These are phyloP conservation scores for Dendrothele bispora DNA, from an alignment of 768 basidiomycete species.

Conservation along the genomic window DNA sequence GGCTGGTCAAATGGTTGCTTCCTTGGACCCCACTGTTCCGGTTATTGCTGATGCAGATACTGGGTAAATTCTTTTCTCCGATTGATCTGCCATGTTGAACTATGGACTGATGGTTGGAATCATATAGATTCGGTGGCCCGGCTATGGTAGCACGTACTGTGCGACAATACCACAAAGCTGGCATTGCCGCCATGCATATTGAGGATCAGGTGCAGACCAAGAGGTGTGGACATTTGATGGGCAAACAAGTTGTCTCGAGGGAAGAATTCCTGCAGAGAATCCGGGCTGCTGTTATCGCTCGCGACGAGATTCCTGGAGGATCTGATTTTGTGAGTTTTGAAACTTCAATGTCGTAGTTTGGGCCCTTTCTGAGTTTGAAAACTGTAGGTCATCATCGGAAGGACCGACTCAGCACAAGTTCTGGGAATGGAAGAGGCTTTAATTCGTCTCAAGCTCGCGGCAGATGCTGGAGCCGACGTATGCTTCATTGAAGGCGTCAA, in stretches of 20 bases:
- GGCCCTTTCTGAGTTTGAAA: neutral
- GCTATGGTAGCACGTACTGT: slow-evolving; percentile 77
- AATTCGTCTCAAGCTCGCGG: slow-evolving; percentile 63
- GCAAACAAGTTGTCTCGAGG: slow-evolving; percentile 79
- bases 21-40: slow-evolving; percentile 61
- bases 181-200: slow-evolving; percentile 75
- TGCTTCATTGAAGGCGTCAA: slow-evolving; percentile 83
- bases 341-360: neutral
- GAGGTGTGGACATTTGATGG: slow-evolving; percentile 76
- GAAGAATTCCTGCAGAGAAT: slow-evolving; percentile 76
- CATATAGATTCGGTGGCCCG: slow-evolving; percentile 61
- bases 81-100: neutral
- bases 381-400: slow-evolving; percentile 63
- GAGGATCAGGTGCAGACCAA: slow-evolving; percentile 85
- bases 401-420: slow-evolving; percentile 78
- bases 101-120: neutral
- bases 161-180: slow-evolving; percentile 64
- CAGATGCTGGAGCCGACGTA: slow-evolving; percentile 74
- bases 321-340: slow-evolving; percentile 64
- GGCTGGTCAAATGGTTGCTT: slow-evolving; percentile 71
- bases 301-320: slow-evolving; percentile 71
- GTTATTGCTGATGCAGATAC: slow-evolving; percentile 84
- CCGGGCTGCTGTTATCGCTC: slow-evolving; percentile 75
- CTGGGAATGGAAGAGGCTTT: slow-evolving; percentile 80
- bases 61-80: slow-evolving; percentile 40